phyloP scores from a whole-genome alignment of 352 stramenopile species.

The Phytophthora sojae region DNA sequence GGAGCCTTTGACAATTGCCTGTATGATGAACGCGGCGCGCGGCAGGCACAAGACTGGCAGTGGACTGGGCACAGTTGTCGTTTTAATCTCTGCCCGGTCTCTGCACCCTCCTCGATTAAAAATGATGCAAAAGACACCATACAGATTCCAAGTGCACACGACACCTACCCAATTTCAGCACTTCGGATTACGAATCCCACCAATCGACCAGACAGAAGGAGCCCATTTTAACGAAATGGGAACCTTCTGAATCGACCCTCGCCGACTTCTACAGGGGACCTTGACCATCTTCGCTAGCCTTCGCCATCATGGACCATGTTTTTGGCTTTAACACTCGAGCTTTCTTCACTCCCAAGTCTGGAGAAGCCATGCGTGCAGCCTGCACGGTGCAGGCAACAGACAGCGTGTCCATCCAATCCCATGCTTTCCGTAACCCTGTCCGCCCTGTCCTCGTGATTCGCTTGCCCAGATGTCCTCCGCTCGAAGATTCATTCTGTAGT shows the following conservation, averaged over 20 bases:
- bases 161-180: background rate
- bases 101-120: constrained; percentile 29
- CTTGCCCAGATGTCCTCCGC: no score
- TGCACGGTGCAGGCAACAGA: background rate
- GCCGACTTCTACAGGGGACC: background rate
- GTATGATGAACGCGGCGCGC: constrained; percentile 5
- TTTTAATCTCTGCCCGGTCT: constrained; percentile 29
- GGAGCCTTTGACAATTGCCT: background rate
- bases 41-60: constrained; percentile 13
- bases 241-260: background rate
- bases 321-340: no score
- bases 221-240: background rate
- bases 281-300: background rate
- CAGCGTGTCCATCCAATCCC: no score
- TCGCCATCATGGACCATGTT: background rate
- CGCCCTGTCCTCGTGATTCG: no score
- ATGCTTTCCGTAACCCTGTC: no score
- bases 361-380: background rate
- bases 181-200: background rate
- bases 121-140: background rate
- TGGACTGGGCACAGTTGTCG: background rate
- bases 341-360: background rate
- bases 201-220: background rate
- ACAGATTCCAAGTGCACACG: constrained; percentile 6
- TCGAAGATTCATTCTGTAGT: no score